Evolutionary conservation across 2,329 filamentous ascomycete species (phyloP), one percentile per base, ranked within the genome.

Genomic region (Cladosporium sp.): DNA sequence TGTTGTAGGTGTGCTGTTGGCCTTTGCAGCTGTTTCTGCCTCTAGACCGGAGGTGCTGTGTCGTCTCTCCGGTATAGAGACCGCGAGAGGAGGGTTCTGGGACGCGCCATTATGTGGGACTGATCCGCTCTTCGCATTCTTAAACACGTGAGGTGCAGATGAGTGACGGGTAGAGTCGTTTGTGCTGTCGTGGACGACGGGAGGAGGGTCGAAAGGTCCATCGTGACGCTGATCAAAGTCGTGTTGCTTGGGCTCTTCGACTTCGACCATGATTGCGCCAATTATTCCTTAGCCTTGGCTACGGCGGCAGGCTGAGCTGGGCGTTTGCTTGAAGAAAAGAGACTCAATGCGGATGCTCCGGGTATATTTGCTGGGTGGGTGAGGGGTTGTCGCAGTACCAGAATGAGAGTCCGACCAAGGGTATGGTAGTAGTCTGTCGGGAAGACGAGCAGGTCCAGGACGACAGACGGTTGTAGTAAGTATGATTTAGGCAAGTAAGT

Each of bases 151-250:
- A 37, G 40, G 49, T 36, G 19, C 42, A 9, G 36, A 40, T 2
- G 61, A 60, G 54, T 73, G 54, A 55, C 73, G 70, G 1, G 69
- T 71, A 47, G 70, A 66, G 27, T 71, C 67, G 41, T 64, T 68
- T 15, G 63, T 54, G 18, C 68, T 40, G 45, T 48, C 45, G 19
- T 48, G 45, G 5, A 48, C 45, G 9, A 40, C 12, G 12, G 18
- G 37, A 8, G 45, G 45, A 8, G 24, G 24, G 1, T 64, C 59
- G 51, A 62, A 59, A 2, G 64, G 62, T 7, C 63, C 63, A 50
- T 66, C 61, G 43, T 64, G 60, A 8, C 64, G 60, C 48, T 64
- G 62, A 52, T 67, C 62, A 55, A 67, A 66, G 56, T 66, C 60
- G 54, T 66, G 63, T 13, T 60, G 29, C n/a, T 57, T 51, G 11